Evolutionary conservation across 1,284 basidiomycete species (phyloP).

Genomic region (Ustilago xerochloae): DNA sequence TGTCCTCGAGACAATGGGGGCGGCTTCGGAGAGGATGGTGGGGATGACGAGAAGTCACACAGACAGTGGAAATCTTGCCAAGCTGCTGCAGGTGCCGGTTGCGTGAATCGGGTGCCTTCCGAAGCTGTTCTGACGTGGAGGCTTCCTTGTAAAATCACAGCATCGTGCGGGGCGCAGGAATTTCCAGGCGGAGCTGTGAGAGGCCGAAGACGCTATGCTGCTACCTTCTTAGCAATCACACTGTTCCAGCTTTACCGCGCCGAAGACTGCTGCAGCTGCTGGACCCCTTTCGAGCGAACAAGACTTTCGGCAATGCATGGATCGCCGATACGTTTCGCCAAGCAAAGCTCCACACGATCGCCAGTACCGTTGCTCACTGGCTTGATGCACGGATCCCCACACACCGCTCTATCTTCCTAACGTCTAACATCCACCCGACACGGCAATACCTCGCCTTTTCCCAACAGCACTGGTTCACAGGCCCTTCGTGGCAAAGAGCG

Average conservation of each 20-base stretch:
- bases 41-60: background rate
- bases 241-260: background rate
- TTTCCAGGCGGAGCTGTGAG: slow-evolving; percentile 21
- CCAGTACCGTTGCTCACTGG: background rate
- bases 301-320: background rate
- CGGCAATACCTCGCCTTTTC: no score
- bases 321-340: background rate
- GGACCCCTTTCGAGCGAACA: slow-evolving; percentile 10
- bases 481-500: no score
- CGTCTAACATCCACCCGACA: no score
- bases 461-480: no score
- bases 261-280: background rate
- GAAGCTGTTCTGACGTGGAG: slow-evolving; percentile 26
- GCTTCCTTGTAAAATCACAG: slow-evolving; percentile 7
- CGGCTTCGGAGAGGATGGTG: background rate
- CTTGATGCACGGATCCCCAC: background rate
- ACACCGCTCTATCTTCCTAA: no score
- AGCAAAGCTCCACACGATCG: background rate
- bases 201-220: background rate
- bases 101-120: slow-evolving; percentile 7
- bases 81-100: no score
- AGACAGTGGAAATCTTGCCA: no score
- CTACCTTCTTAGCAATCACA: background rate
- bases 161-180: background rate
- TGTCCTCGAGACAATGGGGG: background rate